phyloP scores from a whole-genome alignment of 73 alveolate species.

The Paramecium tetraurelia region DNA sequence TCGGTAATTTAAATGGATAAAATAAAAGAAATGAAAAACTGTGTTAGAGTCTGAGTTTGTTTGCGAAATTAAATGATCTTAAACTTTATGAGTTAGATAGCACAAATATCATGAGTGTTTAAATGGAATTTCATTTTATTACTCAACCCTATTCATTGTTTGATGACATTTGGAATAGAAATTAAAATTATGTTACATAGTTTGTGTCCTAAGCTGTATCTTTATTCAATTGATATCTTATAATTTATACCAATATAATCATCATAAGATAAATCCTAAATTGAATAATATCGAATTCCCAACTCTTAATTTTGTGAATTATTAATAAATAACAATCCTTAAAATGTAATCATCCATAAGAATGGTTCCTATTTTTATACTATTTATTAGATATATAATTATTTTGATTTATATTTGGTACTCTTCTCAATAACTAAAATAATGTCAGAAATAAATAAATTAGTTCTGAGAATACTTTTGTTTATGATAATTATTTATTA shows the following conservation, averaged over 20 bases:
- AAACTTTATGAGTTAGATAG: constrained; percentile 20
- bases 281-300: background rate
- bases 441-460: too few species aligned
- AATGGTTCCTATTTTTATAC: background rate
- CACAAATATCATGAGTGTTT: background rate
- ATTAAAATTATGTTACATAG: background rate
- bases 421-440: too few species aligned
- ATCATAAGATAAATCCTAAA: background rate
- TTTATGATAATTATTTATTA: too few species aligned
- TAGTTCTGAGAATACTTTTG: too few species aligned
- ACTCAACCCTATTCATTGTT: background rate
- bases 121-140: background rate
- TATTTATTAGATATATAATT: too few species aligned
- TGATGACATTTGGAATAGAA: background rate
- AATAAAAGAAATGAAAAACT: background rate
- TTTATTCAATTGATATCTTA: background rate
- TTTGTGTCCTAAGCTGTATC: background rate
- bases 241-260: background rate
- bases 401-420: too few species aligned
- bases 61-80: background rate
- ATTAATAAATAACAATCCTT: background rate
- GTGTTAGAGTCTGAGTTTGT: background rate
- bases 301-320: background rate
- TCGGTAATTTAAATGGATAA: background rate
- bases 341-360: background rate